Evolutionary conservation across 805 yeast genomes (phyloP).

Genomic region (Blastobotrys terrestris): DNA sequence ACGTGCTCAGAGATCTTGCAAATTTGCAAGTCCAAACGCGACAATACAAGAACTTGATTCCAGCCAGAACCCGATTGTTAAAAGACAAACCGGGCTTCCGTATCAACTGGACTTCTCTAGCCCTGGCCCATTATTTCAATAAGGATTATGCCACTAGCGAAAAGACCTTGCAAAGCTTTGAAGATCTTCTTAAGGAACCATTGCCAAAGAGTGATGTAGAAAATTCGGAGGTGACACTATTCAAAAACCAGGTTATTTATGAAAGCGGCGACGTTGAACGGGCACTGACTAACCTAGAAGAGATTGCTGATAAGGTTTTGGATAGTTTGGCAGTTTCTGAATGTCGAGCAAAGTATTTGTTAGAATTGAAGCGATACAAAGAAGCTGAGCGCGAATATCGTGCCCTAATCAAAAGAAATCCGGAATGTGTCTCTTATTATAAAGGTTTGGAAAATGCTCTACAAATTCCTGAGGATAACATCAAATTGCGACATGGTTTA

Average conservation of each 20-base stretch:
- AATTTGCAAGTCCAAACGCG: constrained; percentile 74
- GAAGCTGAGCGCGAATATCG: constrained; percentile 70
- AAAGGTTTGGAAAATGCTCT: constrained; percentile 58
- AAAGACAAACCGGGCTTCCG: constrained; percentile 74
- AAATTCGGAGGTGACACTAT: constrained; percentile 72
- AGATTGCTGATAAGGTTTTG: constrained; percentile 45
- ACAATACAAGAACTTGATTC: constrained; percentile 57
- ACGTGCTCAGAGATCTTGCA: constrained; percentile 76
- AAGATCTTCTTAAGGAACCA: constrained; percentile 63
- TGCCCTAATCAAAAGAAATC: constrained; percentile 71
- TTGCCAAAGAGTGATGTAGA: constrained; percentile 43
- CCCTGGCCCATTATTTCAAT: constrained; percentile 76
- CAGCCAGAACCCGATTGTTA: constrained; percentile 61
- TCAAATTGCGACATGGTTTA: constrained; percentile 42
- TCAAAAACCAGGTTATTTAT: constrained; percentile 60
- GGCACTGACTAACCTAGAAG: constrained; percentile 56
- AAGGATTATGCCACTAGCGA: constrained; percentile 64
- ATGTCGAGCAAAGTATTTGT: constrained; percentile 56
- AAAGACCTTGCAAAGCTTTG: constrained; percentile 67
- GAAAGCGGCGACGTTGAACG: constrained; percentile 56
- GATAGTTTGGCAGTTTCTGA: constrained; percentile 63
- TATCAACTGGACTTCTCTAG: constrained; percentile 85
- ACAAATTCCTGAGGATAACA: constrained; percentile 44
- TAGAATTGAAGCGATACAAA: constrained; percentile 47
- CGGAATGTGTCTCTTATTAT: constrained; percentile 69